These are phyloP conservation scores for Colletotrichum sidae DNA, from an alignment of 2,329 filamentous ascomycete genomes.

Conservation along the genomic window DNA sequence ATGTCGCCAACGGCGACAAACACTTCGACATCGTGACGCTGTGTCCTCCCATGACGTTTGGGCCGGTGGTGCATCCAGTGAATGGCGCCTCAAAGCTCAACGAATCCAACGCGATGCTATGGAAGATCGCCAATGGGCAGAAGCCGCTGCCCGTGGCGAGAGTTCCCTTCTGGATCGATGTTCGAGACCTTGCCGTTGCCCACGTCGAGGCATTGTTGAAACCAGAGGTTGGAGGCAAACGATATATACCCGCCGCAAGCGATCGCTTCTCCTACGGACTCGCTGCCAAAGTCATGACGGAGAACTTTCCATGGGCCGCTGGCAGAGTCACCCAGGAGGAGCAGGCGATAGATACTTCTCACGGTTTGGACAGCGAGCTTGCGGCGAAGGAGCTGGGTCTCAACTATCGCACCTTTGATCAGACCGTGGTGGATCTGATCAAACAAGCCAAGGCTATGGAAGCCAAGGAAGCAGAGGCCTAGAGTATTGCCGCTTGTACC, in stretches of 20 bases:
- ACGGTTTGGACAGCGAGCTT: slow-evolving; percentile 56
- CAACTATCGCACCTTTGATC: slow-evolving; percentile 48
- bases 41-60: slow-evolving; percentile 59
- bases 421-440: slow-evolving; percentile 51
- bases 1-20: slow-evolving; percentile 46
- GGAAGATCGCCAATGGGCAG: slow-evolving; percentile 52
- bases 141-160: slow-evolving; percentile 51
- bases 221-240: slow-evolving; percentile 49
- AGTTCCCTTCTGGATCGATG: slow-evolving; percentile 59
- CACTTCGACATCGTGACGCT: slow-evolving; percentile 57
- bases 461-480: neutral
- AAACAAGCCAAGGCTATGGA: slow-evolving; percentile 42
- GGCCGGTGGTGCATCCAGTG: slow-evolving; percentile 55
- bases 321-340: slow-evolving; percentile 47
- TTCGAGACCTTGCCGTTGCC: slow-evolving; percentile 56
- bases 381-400: slow-evolving; percentile 53
- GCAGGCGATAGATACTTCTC: slow-evolving; percentile 49
- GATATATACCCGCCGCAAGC: slow-evolving; percentile 53
- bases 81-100: slow-evolving; percentile 50
- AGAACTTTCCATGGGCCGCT: slow-evolving; percentile 52
- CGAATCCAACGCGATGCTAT: slow-evolving; percentile 55
- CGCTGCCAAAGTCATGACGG: slow-evolving; percentile 55
- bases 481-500: no score
- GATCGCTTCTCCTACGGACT: slow-evolving; percentile 59
- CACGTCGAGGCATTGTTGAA: slow-evolving; percentile 56